phyloP scores from a whole-genome alignment of 225 moss, liverwort and hornwort species.

The Marchantia polymorpha region DNA sequence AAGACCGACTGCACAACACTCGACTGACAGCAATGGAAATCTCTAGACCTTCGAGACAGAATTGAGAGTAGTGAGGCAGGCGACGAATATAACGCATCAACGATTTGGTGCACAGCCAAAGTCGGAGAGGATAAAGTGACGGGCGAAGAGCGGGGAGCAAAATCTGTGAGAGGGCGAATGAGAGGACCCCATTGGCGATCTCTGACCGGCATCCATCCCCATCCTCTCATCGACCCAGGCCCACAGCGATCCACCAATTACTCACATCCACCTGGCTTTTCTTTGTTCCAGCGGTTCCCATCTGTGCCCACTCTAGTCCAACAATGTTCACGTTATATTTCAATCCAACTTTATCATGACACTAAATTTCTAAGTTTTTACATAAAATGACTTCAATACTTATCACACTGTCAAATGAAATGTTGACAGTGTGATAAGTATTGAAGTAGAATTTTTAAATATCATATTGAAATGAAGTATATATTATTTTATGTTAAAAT shows the following conservation, averaged over 20 bases:
- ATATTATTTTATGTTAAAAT: no score
- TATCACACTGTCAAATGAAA: no score
- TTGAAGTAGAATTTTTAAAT: no score
- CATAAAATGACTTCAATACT: no score
- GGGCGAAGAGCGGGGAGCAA: not conserved
- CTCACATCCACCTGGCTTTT: not conserved
- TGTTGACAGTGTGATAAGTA: no score
- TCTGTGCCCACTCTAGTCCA: no score
- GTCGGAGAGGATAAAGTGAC: constrained; percentile 6
- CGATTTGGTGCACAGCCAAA: not conserved
- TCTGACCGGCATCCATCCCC: constrained; percentile 3
- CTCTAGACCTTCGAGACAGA: not conserved
- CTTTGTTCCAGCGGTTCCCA: no score
- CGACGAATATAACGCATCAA: not conserved
- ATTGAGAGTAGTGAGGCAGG: not conserved
- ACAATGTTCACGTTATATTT: no score
- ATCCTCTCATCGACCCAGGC: not conserved
- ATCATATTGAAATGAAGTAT: no score
- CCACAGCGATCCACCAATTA: not conserved
- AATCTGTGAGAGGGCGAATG: constrained; percentile 4
- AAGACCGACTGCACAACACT: no score
- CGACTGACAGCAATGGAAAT: not conserved
- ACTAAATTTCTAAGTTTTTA: no score
- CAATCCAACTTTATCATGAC: no score
- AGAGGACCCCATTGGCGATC: constrained; percentile 5